Base-by-base conservation (phyloP, 441 rosid genomes). In the Populus hybrid region DNA sequence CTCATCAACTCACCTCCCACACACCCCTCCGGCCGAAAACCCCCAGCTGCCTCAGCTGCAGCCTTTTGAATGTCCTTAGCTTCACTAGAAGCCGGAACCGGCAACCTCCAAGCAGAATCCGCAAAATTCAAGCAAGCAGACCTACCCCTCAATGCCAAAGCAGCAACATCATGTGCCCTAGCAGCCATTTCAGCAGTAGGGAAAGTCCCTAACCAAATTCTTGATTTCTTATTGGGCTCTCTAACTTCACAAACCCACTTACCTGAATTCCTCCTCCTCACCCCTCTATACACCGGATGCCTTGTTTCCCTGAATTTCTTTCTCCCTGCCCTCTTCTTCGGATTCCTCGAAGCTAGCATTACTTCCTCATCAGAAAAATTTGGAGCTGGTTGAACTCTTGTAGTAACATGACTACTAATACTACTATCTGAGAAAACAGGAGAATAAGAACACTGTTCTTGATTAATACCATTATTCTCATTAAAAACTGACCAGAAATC, bases 181-280 rank as follows among this genome's bases (percentile, higher is more conserved):
- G 31, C 31, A 0, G 94, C 94, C 89, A 83, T 86, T 9, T 86
- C 89, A 0, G 90, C 88, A 0, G 80, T 72, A 2, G 76, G 24
- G 81, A 88, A 91, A 16, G 97, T 91, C 33, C 95, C 97, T 2
- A 90, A 77, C 95, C 94, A 93, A 18, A 90, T 84, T 3, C 93
- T 83, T 0, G 90, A 76, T 82, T 88, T 82, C 74, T 82, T 87
- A 72, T 78, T 75, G 0, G 91, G 94, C 64, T 87, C 88, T 31
- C 92, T 85, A 2, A 89, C 73, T 78, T 91, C 94, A 45, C 83
- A 83, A 0, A 89, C 94, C 97, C 95, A 89, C 75, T 91, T 90
- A 6, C 89, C 92, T n/a, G 68, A 61, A 26, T 86, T 90, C 81
- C 90, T 84, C 28, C 71, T 71, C 71, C 95, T 87, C 8, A 90